Percentiles rank a stretch among this genome's conserved stretches.
Conservation (phyloP, 176 grass and related monocot genomes). For the Typha latifolia region DNA sequence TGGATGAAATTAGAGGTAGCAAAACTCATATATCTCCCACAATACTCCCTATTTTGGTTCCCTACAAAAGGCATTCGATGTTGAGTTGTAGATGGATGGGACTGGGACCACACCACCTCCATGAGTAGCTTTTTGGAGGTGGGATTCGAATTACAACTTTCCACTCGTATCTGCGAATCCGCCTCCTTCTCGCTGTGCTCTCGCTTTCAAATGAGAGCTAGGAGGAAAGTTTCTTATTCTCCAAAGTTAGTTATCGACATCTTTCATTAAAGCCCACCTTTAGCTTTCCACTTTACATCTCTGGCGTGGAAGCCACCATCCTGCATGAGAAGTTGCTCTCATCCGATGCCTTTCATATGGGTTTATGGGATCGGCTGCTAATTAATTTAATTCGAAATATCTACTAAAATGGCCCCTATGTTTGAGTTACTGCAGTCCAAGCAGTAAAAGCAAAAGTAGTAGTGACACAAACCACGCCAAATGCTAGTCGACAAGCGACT, state of each 20-base stretch:
- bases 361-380: conserved; percentile 1
- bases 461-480: too few species aligned
- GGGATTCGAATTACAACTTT: neutral
- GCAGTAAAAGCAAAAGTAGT: too few species aligned
- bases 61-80: neutral
- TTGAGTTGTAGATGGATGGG: neutral
- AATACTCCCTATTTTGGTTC: neutral
- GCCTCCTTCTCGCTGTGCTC: neutral
- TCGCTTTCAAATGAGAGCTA: neutral
- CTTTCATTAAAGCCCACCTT: neutral
- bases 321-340: neutral
- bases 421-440: too few species aligned
- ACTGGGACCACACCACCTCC: too few species aligned
- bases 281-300: neutral
- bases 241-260: neutral
- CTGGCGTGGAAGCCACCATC: neutral
- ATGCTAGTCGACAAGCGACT: too few species aligned
- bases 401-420: too few species aligned
- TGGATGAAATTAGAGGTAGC: neutral
- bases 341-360: neutral
- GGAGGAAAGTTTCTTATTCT: neutral
- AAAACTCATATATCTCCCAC: neutral
- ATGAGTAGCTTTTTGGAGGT: neutral
- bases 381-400: too few species aligned
- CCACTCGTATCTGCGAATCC: neutral